Base-by-base conservation (phyloP, 352 stramenopile species). In the Aphanomyces cochlioides region DNA sequence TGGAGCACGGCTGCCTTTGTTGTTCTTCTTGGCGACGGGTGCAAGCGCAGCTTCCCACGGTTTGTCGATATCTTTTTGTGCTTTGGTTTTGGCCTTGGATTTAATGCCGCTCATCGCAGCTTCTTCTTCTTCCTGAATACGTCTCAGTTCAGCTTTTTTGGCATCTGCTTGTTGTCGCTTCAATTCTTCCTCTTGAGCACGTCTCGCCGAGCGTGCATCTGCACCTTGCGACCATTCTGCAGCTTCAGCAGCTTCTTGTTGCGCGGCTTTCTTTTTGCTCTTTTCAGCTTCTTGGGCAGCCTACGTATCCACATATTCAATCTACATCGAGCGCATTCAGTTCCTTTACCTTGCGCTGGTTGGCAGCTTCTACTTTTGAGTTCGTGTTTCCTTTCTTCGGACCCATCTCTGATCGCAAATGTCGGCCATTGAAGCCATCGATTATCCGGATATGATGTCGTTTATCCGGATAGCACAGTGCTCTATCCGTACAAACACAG, bases 121-220 rank as follows among this genome's bases (percentile, higher is more conserved):
- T 56, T 92, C 84, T 70, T 92, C 84, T 53, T 87, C 75, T 68
- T 82, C 81, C 69, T 89, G 75, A 19, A 92, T 53, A 60, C 81
- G 83, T 74, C 89, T 83, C 61, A 89, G 78, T 69, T 92, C 84
- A n/a, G 78, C 80, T 74, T 89, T 89, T 66, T 87, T 86, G 40
- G 79, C 80, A 69, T 89, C 84, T 54, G 78, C 74, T 56, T 89
- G 81, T 17, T 75, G 73, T 43, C 82, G 83, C 67, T 86, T 87
- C 56, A 78, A 78, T 72, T 89, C 81, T 34, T 88, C 81, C 8
- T 90, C 81, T 65, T 87, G 75, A 40, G 77, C 78, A 21, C 73
- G 73, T 13, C 70, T 64, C 3, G 83, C 81, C 10, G 72, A 75
- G 45, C 84, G 84, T 39, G 56, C 68, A 73, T 91, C 78, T 1